Conservation (phyloP, 805 yeast genomes). For the Spathaspora sp. region DNA sequence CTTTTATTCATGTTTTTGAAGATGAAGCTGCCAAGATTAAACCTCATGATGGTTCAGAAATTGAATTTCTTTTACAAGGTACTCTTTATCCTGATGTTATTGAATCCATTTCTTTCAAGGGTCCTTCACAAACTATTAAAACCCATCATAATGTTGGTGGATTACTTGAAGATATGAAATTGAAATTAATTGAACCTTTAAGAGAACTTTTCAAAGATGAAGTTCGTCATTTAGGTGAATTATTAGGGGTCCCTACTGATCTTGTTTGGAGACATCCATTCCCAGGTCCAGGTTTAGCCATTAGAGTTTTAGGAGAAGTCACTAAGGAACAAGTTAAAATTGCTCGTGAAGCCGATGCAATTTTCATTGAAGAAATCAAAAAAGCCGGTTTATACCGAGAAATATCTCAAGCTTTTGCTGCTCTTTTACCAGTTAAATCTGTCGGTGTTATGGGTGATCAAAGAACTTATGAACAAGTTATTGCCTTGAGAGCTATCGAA, state of each 20-base stretch:
- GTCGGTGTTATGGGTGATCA: constrained; percentile 99
- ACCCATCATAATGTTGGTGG: constrained; percentile 99
- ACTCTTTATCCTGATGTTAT: constrained; percentile 98
- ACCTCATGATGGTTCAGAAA: constrained; percentile 85
- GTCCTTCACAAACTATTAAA: constrained; percentile 98
- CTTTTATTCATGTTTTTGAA: constrained; percentile 95
- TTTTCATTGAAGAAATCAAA: constrained; percentile 93
- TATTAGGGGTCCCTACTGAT: constrained; percentile 93
- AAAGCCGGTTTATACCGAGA: constrained; percentile 88
- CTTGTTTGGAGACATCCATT: constrained; percentile 99
- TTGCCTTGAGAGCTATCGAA: constrained; percentile 97
- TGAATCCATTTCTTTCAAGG: constrained; percentile 97
- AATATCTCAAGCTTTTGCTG: constrained; percentile 97
- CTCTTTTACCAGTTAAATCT: constrained; percentile 92
- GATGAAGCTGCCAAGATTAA: constrained; percentile 89
- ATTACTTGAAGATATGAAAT: constrained; percentile 93
- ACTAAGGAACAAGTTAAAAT: constrained; percentile 89
- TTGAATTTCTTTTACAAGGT: constrained; percentile 93
- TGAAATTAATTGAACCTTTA: constrained; percentile 96
- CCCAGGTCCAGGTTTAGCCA: constrained; percentile 99
- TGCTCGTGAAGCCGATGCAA: constrained; percentile 95
- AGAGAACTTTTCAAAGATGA: constrained; percentile 99
- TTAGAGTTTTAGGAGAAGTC: constrained; percentile 96
- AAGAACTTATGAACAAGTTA: constrained; percentile 98
- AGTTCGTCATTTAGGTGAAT: constrained; percentile 93